These are phyloP conservation scores for Colletotrichum sp. DNA, from an alignment of 2,329 filamentous ascomycete species.

Conservation along the genomic window DNA sequence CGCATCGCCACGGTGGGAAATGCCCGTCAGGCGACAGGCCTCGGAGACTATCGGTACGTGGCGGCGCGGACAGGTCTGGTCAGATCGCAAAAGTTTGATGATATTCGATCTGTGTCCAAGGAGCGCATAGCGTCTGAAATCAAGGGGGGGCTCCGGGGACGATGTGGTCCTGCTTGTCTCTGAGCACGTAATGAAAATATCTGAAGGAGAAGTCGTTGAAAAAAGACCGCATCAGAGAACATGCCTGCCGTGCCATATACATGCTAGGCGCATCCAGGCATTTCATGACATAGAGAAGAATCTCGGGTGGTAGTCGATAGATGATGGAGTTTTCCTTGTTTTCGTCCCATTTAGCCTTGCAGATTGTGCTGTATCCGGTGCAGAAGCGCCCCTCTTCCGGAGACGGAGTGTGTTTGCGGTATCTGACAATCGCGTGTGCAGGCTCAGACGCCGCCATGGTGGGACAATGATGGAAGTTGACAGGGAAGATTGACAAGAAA, in stretches of 20 bases:
- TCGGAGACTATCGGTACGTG: not conserved
- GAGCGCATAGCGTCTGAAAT: rapidly evolving
- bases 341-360: rapidly evolving
- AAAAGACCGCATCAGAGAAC: not conserved
- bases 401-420: rapidly evolving
- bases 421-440: not conserved
- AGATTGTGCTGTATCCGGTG: not conserved
- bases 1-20: not conserved
- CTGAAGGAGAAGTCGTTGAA: not conserved
- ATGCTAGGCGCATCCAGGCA: not conserved
- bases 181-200: not conserved
- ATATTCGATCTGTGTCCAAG: not conserved
- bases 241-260: not conserved
- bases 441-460: not conserved
- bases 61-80: not conserved
- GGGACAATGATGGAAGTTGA: no score
- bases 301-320: not conserved
- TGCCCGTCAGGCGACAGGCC: no score
- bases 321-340: not conserved
- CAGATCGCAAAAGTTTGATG: not conserved
- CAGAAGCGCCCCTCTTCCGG: not conserved
- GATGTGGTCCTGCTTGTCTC: not conserved
- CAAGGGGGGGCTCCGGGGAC: not conserved
- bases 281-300: not conserved
- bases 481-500: no score